Base-by-base conservation (phyloP, 129 eudicot species). In the Flaveria linearis region DNA sequence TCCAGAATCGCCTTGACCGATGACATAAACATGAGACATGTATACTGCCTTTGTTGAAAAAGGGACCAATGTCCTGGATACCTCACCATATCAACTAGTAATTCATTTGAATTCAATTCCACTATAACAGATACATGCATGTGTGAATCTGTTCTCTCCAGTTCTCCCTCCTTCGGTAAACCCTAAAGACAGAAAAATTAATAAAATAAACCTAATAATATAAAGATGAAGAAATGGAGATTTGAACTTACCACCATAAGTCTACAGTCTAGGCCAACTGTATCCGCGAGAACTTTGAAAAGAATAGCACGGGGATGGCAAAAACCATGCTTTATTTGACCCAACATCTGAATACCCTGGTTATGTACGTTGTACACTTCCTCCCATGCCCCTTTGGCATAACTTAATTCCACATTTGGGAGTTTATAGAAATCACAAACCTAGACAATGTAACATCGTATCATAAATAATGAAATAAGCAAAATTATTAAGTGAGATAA, bases 1-100 rank as follows among this genome's bases (percentile, higher is more conserved):
- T 41, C 96, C 99, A 77, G 96, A 91, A 79, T 94, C 98, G 81
- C 97, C 92, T 87, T 91, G 97, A 75, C 98, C 98, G 25, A 91
- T 92, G 69, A 91, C 94, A 79, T 90, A 87, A 62, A 91, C 83
- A 79, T 91, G 99, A 52, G 96, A 81, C 90, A 87, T 86, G 76
- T 84, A 89, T 46, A 89, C 80, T 30, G 97, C 94, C 81, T 84
- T 91, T 22, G 92, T 86, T 57, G 97, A 86, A 74, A 83, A 87
- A 6, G 99, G 96, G 58, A 89, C 86, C 75, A 95, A 50, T 89
- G 96, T 53, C 99, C 99, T 10, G 99, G 97, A 80, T 83, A 89
- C 76, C 99, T 87, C 92, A 89, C 88, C 60, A 91, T 87, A 85
- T 95, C 99, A 46, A 95, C 97, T 83, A 95, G 51, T 58, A 89